These are phyloP conservation scores for Phytopythium litorale DNA, from an alignment of 352 stramenopile species.

Conservation along the genomic window DNA sequence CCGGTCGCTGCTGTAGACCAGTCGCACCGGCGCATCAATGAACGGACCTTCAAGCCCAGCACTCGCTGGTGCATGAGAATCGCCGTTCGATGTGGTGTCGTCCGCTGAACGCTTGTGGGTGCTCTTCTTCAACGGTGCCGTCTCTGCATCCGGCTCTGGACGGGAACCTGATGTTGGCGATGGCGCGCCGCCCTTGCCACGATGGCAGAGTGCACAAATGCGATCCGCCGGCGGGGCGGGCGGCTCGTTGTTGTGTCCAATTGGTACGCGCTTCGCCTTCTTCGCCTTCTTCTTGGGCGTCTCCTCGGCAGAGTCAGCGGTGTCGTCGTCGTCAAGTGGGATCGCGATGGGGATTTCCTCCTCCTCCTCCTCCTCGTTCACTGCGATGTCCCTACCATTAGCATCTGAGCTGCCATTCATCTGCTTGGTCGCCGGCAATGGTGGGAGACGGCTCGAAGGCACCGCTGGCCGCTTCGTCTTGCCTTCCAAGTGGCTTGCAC, in stretches of 20 bases:
- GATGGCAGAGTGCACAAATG: slow-evolving; percentile 57
- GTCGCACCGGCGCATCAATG: slow-evolving; percentile 64
- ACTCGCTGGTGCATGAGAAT: slow-evolving; percentile 22
- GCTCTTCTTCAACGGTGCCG: slow-evolving; percentile 5
- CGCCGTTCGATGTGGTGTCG: slow-evolving; percentile 1
- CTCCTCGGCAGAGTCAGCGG: slow-evolving; percentile 6
- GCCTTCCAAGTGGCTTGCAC: slow-evolving; percentile 68
- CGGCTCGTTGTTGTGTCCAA: slow-evolving; percentile 1
- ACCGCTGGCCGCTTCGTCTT: slow-evolving; percentile 20
- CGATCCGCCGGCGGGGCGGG: slow-evolving; percentile 18
- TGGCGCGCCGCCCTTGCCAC: slow-evolving; percentile 30
- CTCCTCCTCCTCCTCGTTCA: not conserved
- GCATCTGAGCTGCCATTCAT: not conserved
- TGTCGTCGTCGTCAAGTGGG: slow-evolving; percentile 28
- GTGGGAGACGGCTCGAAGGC: not conserved
- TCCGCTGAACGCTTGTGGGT: slow-evolving; percentile 9
- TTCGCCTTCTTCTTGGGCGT: slow-evolving; percentile 14
- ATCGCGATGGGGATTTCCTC: slow-evolving; percentile 22
- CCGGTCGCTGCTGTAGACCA: slow-evolving; percentile 69
- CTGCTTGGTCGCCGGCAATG: not conserved
- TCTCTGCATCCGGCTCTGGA: slow-evolving; percentile 11
- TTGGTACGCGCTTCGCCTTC: slow-evolving; percentile 18
- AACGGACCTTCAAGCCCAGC: slow-evolving; percentile 60
- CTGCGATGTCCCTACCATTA: not conserved
- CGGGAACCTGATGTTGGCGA: not conserved